phyloP scores from a whole-genome alignment of 1,284 basidiomycete species.

The Agaricales sp. region DNA sequence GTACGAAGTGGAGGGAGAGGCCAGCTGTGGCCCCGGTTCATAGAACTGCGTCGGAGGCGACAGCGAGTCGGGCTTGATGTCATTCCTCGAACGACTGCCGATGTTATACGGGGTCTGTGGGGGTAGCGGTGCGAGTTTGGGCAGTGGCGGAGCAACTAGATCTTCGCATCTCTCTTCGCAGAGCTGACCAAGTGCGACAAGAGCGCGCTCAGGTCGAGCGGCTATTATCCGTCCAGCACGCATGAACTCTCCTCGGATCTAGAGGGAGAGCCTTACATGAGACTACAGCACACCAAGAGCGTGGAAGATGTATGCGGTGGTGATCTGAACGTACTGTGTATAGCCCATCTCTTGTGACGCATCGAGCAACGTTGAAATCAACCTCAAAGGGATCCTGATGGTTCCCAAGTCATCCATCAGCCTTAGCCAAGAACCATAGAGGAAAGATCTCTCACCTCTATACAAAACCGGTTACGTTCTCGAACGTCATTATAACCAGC shows the following conservation, averaged over 20 bases:
- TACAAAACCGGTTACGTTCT: conserved; percentile 88
- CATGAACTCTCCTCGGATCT: conserved; percentile 99
- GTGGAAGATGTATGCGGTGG: too few species aligned
- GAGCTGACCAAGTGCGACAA: conserved; percentile 71
- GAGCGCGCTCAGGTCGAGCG: conserved; percentile 70
- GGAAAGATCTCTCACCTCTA: conserved; percentile 55
- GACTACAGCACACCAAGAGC: not conserved
- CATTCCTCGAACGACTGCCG: conserved; percentile 29
- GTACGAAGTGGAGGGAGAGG: conserved; percentile 5
- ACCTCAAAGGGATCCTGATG: conserved; percentile 89
- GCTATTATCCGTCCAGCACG: conserved; percentile 81
- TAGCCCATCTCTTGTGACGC: conserved; percentile 92
- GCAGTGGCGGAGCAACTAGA: conserved; percentile 40
- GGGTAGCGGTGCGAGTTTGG: conserved; percentile 39
- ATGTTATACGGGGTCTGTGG: conserved; percentile 63
- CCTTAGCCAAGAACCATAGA: conserved; percentile 5
- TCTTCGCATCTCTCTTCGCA: conserved; percentile 71
- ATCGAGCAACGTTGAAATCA: conserved; percentile 92
- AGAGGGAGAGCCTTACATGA: conserved; percentile 4
- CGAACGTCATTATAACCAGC: conserved; percentile 63
- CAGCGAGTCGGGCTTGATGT: conserved; percentile 13
- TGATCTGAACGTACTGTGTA: conserved; percentile 60
- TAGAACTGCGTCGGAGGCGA: conserved; percentile 40
- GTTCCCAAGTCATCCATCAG: conserved; percentile 8
- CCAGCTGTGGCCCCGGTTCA: conserved; percentile 25